Evolutionary conservation across 2,329 filamentous ascomycete species (phyloP), one percentile per base, ranked within the genome.

Genomic region (Talaromyces sp.): DNA sequence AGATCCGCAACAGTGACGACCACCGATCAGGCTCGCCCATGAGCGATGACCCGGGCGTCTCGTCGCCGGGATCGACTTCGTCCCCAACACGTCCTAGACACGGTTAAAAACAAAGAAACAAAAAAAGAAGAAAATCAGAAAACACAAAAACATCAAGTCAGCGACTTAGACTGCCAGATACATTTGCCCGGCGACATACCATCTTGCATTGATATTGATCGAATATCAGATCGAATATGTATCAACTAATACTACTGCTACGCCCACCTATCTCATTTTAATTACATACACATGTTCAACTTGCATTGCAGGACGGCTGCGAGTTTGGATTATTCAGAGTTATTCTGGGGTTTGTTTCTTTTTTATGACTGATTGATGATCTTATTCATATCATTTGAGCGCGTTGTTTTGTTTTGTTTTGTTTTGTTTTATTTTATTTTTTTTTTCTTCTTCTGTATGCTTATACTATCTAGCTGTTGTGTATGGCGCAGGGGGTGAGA

Each of bases 1-100:
- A 78, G 63, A 74, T 74, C 66, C 74, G 75, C n/a, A 73, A 67
- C 42, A 72, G 71, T 25, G 69, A 66, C 15, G 72, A 73, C 49
- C 55, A 58, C 28, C 47, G 58, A 73, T 77, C 64, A 72, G 72
- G 67, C 71, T 75, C 60, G 32, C 60, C 60, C 28, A 32, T 62
- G 60, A 62, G 60, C 25, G 60, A 62, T 17, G 60, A 62, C 30
- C 19, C 39, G 30, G 49, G 51, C 15, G 52, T 44, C 28, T 62
- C 60, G 17, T 53, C 60, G 15, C 60, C 60, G 36, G 58, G 55
- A 17, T 67, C 70, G 13, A 64, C 72, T 52, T 63, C 70, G 2
- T 73, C 71, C 58, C 69, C 72, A 54, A 69, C 67, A 49, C 70
- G 61, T 56, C 58, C 58, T 19, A 55, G 56, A 51, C 60, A 56